Evolutionary conservation across 768 basidiomycete genomes (phyloP), one percentile per base, ranked within the genome.

Genomic region (Rhodotorula graminis): DNA sequence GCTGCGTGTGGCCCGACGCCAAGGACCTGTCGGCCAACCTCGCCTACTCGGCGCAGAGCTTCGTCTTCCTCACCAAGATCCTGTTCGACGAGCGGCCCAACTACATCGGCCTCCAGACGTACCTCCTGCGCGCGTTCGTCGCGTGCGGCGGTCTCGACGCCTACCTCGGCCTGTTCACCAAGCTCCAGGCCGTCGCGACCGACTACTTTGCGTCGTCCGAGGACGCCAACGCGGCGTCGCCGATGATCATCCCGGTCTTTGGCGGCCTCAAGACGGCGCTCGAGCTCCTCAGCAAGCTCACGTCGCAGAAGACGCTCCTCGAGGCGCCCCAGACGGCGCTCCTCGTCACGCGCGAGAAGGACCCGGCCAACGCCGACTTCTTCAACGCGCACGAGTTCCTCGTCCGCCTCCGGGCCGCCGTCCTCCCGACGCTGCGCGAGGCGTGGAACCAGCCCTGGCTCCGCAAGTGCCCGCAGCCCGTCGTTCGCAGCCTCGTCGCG

Each of bases 371-470:
- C 18, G 81, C 84, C 10, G 88, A 88, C 49, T 91, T 89, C 79
- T 94, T 95, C 72, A 90, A 93, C 76, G 86, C 92, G 0, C 88
- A 89, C 79, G 90, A 91, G 78, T 91, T 96, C 81, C 85, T 98
- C 63, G 88, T 98, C 75, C 87, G 85, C 70, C 83, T 95, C 70
- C 88, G 96, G 50, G 81, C 87, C 42, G 84, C 86, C 3, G 84
- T 88, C 31, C 81, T 93, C 31, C 91, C 93, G 0, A 79, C 90
- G 21, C 77, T 91, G 23, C 84, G 82, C 42, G 84, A 84, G 14
- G 83, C 93, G 29, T 98, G 96, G 96, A 85, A 88, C 67, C 86
- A 92, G 8, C 78, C 85, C 2, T 97, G 95, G 94, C 84, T 98
- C 0, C 83, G 87, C 8, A 65, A 78, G 25, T 87, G 90, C 0